Percentiles rank a stretch among this genome's conserved stretches.
phyloP scores from a whole-genome alignment of 495 filamentous ascomycete genomes.

The Aspergillus ellipticus region DNA sequence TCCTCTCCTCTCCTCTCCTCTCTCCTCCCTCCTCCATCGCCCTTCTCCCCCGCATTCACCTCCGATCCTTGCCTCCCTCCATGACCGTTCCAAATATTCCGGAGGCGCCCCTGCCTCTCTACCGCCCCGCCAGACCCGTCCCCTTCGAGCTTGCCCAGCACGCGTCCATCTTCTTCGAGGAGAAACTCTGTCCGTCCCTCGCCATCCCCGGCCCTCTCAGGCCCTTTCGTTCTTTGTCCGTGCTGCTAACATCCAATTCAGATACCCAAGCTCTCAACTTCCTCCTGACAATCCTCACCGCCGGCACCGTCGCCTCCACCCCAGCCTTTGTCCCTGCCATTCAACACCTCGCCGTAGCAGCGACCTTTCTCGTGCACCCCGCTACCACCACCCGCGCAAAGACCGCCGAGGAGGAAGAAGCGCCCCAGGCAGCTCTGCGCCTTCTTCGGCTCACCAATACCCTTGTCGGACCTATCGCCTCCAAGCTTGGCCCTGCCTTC shows the following conservation, averaged over 20 bases:
- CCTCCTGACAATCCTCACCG: constrained; percentile 59
- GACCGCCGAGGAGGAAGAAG: constrained; percentile 46
- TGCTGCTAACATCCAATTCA: constrained; percentile 29
- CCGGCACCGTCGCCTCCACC: constrained; percentile 44
- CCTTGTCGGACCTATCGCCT: constrained; percentile 48
- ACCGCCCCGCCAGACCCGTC: constrained; percentile 50
- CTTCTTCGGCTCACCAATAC: constrained; percentile 55
- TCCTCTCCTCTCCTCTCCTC: too few relatives aligned
- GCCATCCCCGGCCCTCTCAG: not conserved
- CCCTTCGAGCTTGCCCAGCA: constrained; percentile 62
- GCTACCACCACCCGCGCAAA: constrained; percentile 60
- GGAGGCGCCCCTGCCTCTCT: constrained; percentile 25
- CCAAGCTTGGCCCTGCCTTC: constrained; percentile 51
- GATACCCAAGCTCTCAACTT: constrained; percentile 67
- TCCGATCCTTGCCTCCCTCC: not conserved
- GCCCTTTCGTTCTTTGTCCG: constrained; percentile 10
- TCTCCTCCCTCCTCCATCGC: not conserved
- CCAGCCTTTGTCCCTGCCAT: constrained; percentile 48
- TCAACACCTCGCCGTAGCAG: constrained; percentile 62
- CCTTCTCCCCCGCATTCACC: not conserved
- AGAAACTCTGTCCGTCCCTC: constrained; percentile 57
- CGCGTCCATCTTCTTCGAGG: constrained; percentile 70
- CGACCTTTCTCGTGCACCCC: constrained; percentile 68
- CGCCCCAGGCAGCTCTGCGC: constrained; percentile 50
- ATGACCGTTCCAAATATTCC: constrained; percentile 20